Percentiles rank a stretch among this genome's conserved stretches.
phyloP scores from a whole-genome alignment of 1,139 yeast genomes.

The Wickerhamiella infanticola region DNA sequence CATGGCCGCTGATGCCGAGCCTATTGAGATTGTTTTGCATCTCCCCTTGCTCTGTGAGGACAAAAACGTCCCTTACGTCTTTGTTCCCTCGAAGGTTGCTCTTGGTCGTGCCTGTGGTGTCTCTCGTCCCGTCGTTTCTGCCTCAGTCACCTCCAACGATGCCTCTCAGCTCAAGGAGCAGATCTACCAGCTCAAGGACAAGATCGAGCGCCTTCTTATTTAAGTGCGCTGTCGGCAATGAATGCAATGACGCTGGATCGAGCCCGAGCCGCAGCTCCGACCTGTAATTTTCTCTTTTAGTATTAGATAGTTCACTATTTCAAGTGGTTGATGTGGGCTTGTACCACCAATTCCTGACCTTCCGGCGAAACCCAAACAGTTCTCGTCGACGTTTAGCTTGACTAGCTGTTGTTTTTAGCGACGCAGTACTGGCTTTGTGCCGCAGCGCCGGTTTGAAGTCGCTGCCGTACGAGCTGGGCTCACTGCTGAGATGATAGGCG shows the following conservation, averaged over 20 bases:
- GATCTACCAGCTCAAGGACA: slow-evolving; percentile 94
- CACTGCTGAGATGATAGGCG: background rate
- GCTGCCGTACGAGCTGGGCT: background rate
- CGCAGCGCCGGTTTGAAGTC: background rate
- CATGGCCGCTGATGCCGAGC: slow-evolving; percentile 99
- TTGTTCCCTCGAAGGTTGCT: slow-evolving; percentile 96
- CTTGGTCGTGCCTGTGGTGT: slow-evolving; percentile 99
- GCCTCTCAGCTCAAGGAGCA: slow-evolving; percentile 96
- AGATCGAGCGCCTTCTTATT: slow-evolving; percentile 94
- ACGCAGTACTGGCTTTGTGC: background rate
- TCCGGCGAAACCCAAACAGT: background rate
- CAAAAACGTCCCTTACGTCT: slow-evolving; percentile 97
- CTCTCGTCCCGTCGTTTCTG: slow-evolving; percentile 97
- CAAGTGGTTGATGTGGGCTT: background rate
- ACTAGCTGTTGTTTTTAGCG: background rate
- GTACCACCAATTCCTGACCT: background rate
- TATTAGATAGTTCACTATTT: too few species aligned
- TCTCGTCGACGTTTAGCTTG: background rate
- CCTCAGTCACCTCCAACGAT: slow-evolving; percentile 95
- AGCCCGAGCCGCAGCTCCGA: slow-evolving; percentile 1
- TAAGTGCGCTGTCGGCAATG: slow-evolving; percentile 25
- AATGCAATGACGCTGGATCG: slow-evolving; percentile 4
- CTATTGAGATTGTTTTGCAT: slow-evolving; percentile 95
- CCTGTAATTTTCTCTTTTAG: background rate
- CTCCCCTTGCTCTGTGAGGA: slow-evolving; percentile 97